Evolutionary conservation across 2,329 filamentous ascomycete genomes (phyloP).

Genomic region (Xylariaceae sp.): DNA sequence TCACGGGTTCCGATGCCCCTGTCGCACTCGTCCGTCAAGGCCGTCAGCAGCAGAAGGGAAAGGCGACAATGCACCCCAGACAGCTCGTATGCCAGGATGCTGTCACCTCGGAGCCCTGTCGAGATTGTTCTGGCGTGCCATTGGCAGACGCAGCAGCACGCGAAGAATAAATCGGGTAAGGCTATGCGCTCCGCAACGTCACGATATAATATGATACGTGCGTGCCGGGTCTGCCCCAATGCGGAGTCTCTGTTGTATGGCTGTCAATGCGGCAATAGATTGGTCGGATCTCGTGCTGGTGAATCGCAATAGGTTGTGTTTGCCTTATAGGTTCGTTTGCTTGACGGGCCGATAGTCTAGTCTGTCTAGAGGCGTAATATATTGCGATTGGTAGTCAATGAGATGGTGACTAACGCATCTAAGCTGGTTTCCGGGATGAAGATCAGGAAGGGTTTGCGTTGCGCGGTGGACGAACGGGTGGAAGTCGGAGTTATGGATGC

Average conservation of each 20-base stretch:
- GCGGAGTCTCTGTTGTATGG: background rate
- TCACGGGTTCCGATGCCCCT: background rate
- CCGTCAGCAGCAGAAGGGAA: constrained; percentile 5
- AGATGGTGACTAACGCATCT: too few species aligned
- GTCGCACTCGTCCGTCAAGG: background rate
- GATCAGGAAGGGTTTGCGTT: too few species aligned
- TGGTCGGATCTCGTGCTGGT: constrained; percentile 1
- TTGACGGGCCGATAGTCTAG: too few species aligned
- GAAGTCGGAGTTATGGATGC: too few species aligned
- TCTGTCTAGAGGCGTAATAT: too few species aligned
- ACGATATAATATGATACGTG: too few species aligned
- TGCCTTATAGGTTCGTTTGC: too few species aligned
- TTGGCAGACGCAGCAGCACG: constrained; percentile 6
- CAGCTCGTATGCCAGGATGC: background rate
- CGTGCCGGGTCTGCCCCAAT: too few species aligned
- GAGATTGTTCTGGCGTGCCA: background rate
- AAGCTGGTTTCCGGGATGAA: too few species aligned
- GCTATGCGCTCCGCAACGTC: background rate
- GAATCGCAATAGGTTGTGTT: background rate
- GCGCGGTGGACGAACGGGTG: too few species aligned
- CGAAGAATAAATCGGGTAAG: background rate
- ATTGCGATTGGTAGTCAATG: too few species aligned
- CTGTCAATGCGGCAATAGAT: constrained; percentile 4
- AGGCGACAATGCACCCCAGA: background rate
- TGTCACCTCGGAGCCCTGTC: background rate